Evolutionary conservation across 2,329 filamentous ascomycete genomes (phyloP).

Genomic region (Byssoonygena ceratinophila): DNA sequence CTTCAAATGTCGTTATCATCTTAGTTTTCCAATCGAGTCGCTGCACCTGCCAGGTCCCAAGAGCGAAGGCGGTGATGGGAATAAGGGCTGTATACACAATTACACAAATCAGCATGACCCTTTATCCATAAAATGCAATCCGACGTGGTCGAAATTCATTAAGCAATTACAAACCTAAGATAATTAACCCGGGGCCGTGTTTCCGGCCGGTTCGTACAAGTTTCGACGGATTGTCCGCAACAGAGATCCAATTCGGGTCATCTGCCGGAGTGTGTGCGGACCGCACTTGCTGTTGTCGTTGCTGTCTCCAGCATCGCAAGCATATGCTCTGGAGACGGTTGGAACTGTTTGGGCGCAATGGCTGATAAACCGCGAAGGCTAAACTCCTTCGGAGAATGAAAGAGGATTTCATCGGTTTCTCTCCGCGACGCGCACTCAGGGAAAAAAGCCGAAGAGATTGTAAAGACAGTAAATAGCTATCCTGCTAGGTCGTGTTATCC

Average conservation of each 20-base stretch:
- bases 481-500: too few species aligned
- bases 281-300: conserved; percentile 30
- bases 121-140: neutral
- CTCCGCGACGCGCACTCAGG: too few species aligned
- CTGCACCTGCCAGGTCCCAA: conserved; percentile 93
- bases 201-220: conserved; percentile 64
- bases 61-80: conserved; percentile 75
- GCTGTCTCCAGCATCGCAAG: conserved; percentile 27
- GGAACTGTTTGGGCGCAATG: conserved; percentile 1
- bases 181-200: conserved; percentile 69
- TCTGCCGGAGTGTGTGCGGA: conserved; percentile 50
- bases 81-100: conserved; percentile 54
- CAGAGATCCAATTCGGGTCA: conserved; percentile 68
- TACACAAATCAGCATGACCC: neutral
- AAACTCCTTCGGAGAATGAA: conserved; percentile 1
- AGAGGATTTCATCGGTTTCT: conserved; percentile 1
- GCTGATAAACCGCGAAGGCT: neutral
- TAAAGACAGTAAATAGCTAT: too few species aligned
- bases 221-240: conserved; percentile 73
- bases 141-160: neutral
- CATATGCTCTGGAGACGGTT: conserved; percentile 25
- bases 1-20: conserved; percentile 80
- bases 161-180: conserved; percentile 49
- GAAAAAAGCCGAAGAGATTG: too few species aligned
- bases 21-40: conserved; percentile 90